A percentile compares a stretch with the other conserved stretches of the same genome.
Evolutionary conservation across 179 eudicot species (phyloP).

Genomic region (Silene coronaria): DNA sequence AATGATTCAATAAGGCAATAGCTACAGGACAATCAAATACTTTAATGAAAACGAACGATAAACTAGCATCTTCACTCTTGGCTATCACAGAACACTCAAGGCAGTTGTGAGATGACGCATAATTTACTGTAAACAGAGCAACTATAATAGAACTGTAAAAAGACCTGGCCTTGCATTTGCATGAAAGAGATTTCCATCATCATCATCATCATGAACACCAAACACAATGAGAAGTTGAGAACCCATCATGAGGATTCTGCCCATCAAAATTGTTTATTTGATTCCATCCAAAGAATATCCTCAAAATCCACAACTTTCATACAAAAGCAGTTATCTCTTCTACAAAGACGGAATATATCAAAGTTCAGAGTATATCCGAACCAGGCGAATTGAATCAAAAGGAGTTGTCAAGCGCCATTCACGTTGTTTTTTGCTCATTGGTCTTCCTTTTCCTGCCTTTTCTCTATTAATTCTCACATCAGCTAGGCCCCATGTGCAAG

Average conservation of each 20-base stretch:
- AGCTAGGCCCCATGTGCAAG: conserved; percentile 82
- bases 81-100: too few species aligned
- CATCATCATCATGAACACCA: not conserved
- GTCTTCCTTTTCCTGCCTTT: conserved; percentile 89
- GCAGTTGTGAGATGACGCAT: too few species aligned
- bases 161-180: too few species aligned
- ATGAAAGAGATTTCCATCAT: not conserved
- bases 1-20: too few species aligned
- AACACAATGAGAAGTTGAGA: not conserved
- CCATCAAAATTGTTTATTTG: not conserved
- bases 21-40: too few species aligned
- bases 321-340: not conserved
- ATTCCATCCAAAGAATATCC: conserved; percentile 5
- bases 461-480: conserved; percentile 75
- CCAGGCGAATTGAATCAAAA: conserved; percentile 57
- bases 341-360: conserved; percentile 21
- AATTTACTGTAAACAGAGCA: too few species aligned
- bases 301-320: not conserved
- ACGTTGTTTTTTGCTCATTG: conserved; percentile 74
- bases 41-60: too few species aligned
- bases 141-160: too few species aligned
- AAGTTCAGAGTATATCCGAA: conserved; percentile 54
- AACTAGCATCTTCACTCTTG: too few species aligned
- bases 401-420: conserved; percentile 80
- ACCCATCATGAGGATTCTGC: not conserved